phyloP scores from a whole-genome alignment of 2,329 filamentous ascomycete species.

The Trichoderma atroviride region DNA sequence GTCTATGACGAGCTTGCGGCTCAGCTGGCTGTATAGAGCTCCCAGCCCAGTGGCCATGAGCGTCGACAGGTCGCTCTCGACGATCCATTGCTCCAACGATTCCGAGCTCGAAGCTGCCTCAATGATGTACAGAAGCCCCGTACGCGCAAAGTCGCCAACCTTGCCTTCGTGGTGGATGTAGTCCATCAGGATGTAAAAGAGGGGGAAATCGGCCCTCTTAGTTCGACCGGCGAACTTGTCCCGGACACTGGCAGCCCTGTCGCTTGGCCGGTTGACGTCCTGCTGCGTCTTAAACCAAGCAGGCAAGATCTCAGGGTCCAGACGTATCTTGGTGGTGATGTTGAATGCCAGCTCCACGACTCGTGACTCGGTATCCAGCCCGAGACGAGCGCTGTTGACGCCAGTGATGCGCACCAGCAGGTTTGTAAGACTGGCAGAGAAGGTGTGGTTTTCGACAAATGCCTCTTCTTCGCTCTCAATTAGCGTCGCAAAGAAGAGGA shows the following conservation, averaged over 20 bases:
- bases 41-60: constrained; percentile 96
- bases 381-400: constrained; percentile 71
- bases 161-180: constrained; percentile 96
- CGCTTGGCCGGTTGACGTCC: constrained; percentile 47
- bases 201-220: constrained; percentile 87
- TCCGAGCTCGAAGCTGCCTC: constrained; percentile 85
- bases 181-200: constrained; percentile 94
- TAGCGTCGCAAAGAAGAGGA: constrained; percentile 84
- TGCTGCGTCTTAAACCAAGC: constrained; percentile 80
- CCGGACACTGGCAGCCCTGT: constrained; percentile 54
- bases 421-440: constrained; percentile 85
- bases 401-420: constrained; percentile 79
- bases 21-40: constrained; percentile 68
- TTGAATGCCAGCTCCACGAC: constrained; percentile 94
- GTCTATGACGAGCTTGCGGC: constrained; percentile 79
- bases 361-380: constrained; percentile 80
- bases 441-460: constrained; percentile 83
- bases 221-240: constrained; percentile 82
- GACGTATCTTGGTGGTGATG: constrained; percentile 91
- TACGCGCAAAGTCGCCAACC: constrained; percentile 93
- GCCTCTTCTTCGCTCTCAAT: constrained; percentile 97
- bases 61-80: constrained; percentile 93
- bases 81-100: constrained; percentile 89
- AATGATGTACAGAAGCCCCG: constrained; percentile 91
- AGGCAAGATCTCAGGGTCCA: constrained; percentile 82